Conservation (phyloP, 805 yeast species). For the Henningerozyma blattae region DNA sequence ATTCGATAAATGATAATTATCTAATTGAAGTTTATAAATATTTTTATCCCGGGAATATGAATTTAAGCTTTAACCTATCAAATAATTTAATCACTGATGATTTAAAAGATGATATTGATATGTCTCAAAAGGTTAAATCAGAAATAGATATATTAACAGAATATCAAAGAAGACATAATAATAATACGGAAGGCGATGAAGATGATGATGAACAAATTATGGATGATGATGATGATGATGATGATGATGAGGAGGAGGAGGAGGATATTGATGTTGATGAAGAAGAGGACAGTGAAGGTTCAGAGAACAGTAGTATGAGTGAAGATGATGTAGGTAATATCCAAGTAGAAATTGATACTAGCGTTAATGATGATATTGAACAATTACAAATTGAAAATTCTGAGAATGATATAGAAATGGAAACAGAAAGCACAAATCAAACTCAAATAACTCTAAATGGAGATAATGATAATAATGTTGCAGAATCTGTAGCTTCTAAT, state of each 20-base stretch:
- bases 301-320: no score
- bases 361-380: neutral
- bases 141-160: neutral
- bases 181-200: neutral
- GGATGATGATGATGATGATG: conserved; percentile 2
- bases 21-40: conserved; percentile 21
- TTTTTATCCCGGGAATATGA: conserved; percentile 15
- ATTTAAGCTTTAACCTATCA: neutral
- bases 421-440: no score
- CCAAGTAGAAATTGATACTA: neutral
- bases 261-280: conserved; percentile 1
- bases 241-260: conserved; percentile 3
- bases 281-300: conserved; percentile 5
- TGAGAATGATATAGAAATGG: no score
- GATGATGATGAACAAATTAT: conserved; percentile 2
- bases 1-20: conserved; percentile 20
- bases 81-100: neutral
- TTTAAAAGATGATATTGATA: neutral
- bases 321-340: no score
- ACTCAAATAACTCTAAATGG: no score
- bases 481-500: no score
- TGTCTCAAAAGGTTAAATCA: neutral
- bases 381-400: neutral
- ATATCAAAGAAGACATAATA: no score
- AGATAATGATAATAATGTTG: no score